Conservation (phyloP, 2,329 filamentous ascomycete species). For the Mollisia scopiformis region DNA sequence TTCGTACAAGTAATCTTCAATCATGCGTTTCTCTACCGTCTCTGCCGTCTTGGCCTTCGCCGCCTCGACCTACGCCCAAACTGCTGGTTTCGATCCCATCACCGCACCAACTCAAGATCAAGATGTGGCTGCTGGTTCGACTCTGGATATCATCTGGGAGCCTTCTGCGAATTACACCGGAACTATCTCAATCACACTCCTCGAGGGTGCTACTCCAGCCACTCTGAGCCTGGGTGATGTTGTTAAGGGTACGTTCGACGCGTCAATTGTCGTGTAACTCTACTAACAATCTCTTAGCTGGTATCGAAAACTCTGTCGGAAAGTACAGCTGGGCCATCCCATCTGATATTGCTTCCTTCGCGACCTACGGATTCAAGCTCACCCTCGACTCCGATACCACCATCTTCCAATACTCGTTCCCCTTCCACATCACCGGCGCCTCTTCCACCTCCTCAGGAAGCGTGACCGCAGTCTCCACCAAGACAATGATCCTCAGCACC, state of each 20-base stretch:
- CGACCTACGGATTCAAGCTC: slow-evolving; percentile 62
- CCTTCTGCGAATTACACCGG: slow-evolving; percentile 41
- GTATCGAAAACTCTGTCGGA: slow-evolving; percentile 48
- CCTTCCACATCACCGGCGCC: slow-evolving; percentile 46
- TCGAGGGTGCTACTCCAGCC: slow-evolving; percentile 52
- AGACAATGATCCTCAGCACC: slow-evolving; percentile 13
- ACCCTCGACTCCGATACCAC: slow-evolving; percentile 49
- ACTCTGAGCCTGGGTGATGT: slow-evolving; percentile 44
- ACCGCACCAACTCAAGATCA: slow-evolving; percentile 48
- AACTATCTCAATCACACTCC: slow-evolving; percentile 55
- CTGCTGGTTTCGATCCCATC: slow-evolving; percentile 58
- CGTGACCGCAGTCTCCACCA: slow-evolving; percentile 13
- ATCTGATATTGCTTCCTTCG: slow-evolving; percentile 44
- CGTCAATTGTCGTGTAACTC: not conserved
- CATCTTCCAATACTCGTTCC: slow-evolving; percentile 65
- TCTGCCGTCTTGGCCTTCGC: slow-evolving; percentile 31
- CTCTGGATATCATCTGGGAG: slow-evolving; percentile 55
- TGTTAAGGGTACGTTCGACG: slow-evolving; percentile 54
- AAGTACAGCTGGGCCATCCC: slow-evolving; percentile 55
- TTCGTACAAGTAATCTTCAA: slow-evolving; percentile 20
- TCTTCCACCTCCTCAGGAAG: slow-evolving; percentile 9
- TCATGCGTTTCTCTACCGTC: slow-evolving; percentile 34
- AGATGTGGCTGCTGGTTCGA: slow-evolving; percentile 50
- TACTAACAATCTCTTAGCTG: slow-evolving; percentile 41
- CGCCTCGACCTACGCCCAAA: slow-evolving; percentile 50